Base-by-base conservation (phyloP, 345 rosid species). In the Syzygium jambos region DNA sequence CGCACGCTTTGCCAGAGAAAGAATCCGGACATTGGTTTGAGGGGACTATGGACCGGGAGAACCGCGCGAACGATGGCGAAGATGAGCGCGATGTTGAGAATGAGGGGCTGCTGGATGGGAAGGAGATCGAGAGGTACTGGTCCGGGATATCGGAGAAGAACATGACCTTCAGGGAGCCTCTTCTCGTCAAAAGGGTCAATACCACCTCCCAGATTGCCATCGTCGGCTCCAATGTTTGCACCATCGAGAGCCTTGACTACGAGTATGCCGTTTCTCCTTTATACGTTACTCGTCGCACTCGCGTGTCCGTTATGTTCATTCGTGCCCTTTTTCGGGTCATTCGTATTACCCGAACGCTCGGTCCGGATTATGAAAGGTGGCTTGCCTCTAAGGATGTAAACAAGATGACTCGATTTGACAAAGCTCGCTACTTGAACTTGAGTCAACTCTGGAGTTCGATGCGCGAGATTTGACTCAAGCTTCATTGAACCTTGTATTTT, bases 241-340 rank as follows among this genome's bases (percentile, higher is more conserved):
- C 92, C 78, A 90, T 93, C 30, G 93, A 93, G 91, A 92, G 93
- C 87, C 93, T 93, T 38, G 93, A 93, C 88, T 91, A 93, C n/a
- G 93, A 93, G 93, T 93, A 89, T 85, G 87, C 41, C 25, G 3
- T 55, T 51, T 34, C 29, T 84, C 19, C 25, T 51, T 22, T 22
- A 1, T 78, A 29, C 38, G 16, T 29, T 16, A 34, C 4, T 17
- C 16, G 10, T 30, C 34, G 59, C 43, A 7, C 52, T 49, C 27
- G 61, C 59, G 10, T 52, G 85, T 84, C 85, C n/a, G 23, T 6
- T 34, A 41, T 19, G 25, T 73, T 34, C 80, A 11, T 73, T 73
- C 80, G 1, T 34, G 80, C 34, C 49, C 49, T 38, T 73, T 73
- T 73, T 19, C 4, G 8, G 49, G 25, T 41, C 82, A 73, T 73